A percentile compares a stretch with the other conserved stretches of the same genome.
phyloP scores from a whole-genome alignment of 176 grass and related monocot genomes.

The Ensete ventricosum region DNA sequence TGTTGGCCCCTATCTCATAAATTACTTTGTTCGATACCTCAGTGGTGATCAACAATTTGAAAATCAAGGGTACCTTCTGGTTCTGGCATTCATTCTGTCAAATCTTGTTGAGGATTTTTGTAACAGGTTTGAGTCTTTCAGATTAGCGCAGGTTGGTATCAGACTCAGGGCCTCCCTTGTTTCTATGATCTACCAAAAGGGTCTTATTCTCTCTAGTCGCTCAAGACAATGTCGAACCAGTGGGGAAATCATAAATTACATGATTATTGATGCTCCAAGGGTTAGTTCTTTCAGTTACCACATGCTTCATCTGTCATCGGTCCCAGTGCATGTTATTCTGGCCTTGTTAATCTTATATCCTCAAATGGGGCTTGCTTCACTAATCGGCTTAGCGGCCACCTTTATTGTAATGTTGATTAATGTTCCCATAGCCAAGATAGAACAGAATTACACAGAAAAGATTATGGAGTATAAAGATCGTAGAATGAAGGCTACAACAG shows the following conservation, averaged over 20 bases:
- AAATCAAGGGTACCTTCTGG: slow-evolving; percentile 5
- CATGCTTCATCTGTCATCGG: not conserved
- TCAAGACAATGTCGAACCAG: not conserved
- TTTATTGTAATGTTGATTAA: not conserved
- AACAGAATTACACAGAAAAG: slow-evolving; percentile 54
- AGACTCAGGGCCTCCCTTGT: not conserved
- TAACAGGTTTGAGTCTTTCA: not conserved
- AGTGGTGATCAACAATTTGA: not conserved
- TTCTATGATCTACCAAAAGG: slow-evolving; percentile 8
- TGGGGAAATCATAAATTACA: slow-evolving; percentile 7
- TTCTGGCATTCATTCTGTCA: not conserved
- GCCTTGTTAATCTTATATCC: slow-evolving; percentile 14
- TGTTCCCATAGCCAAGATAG: not conserved
- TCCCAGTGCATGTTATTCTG: not conserved
- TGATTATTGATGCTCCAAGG: slow-evolving; percentile 1
- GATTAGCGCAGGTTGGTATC: not conserved
- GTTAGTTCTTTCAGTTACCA: not conserved
- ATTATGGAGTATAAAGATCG: slow-evolving; percentile 69
- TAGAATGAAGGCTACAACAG: slow-evolving; percentile 70
- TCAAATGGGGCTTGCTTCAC: not conserved
- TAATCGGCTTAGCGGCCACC: not conserved
- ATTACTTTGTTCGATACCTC: slow-evolving; percentile 3
- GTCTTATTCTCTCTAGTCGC: slow-evolving; percentile 1
- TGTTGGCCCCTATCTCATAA: slow-evolving; percentile 11
- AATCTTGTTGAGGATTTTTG: not conserved